Evolutionary conservation across 106 monocot species (phyloP).

Genomic region (Platanthera zijinensis): DNA sequence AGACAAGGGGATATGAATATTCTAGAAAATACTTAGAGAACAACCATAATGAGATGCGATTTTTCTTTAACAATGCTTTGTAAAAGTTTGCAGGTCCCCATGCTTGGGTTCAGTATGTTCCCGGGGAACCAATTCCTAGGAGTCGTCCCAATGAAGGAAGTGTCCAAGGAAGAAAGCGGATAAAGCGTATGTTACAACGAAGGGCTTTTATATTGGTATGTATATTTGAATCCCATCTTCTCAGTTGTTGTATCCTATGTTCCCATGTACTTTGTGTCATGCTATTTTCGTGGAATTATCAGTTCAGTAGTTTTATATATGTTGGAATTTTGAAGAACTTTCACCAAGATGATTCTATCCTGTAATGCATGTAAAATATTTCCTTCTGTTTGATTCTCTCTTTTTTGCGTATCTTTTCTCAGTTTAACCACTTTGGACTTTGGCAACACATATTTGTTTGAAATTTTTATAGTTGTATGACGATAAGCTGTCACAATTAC

Average conservation of each 20-base stretch:
- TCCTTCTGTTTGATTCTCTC: background rate
- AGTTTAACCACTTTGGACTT: background rate
- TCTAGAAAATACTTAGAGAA: background rate
- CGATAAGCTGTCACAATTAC: background rate
- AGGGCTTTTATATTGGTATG: constrained; percentile 81
- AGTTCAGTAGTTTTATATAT: background rate
- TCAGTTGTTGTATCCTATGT: background rate
- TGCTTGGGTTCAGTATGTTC: constrained; percentile 81
- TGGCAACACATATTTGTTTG: background rate
- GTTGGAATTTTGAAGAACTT: background rate
- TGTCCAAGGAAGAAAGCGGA: constrained; percentile 64
- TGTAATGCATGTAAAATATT: background rate
- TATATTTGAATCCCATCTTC: constrained; percentile 1
- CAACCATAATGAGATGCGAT: background rate
- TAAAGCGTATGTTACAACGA: constrained; percentile 68
- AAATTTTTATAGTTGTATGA: background rate
- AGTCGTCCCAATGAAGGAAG: constrained; percentile 94
- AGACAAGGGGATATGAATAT: background rate
- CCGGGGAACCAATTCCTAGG: constrained; percentile 79
- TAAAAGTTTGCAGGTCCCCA: constrained; percentile 52
- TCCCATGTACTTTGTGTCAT: background rate
- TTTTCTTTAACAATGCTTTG: background rate
- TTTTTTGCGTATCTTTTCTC: background rate
- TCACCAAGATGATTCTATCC: background rate
- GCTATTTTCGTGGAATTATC: background rate